Percentiles rank a stretch among this genome's conserved stretches.
phyloP scores from a whole-genome alignment of 371 early-diverging fungal genomes.

The Mortierella sp. region DNA sequence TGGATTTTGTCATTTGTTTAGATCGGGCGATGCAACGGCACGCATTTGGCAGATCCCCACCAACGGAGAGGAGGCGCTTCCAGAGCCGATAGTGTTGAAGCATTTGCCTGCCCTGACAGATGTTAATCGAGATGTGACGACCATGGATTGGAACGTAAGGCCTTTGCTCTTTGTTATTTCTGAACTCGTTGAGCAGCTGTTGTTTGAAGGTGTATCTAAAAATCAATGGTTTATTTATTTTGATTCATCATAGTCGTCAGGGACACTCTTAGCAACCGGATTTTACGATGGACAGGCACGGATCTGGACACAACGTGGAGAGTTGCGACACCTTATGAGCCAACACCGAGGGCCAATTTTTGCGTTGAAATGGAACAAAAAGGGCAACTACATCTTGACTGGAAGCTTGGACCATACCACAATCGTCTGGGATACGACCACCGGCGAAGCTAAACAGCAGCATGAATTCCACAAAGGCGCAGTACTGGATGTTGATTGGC shows the following conservation, averaged over 20 bases:
- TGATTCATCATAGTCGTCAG: constrained; percentile 71
- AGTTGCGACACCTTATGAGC: constrained; percentile 76
- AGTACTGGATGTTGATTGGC: constrained; percentile 95
- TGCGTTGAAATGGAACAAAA: constrained; percentile 89
- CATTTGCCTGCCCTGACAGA: constrained; percentile 70
- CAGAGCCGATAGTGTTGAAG: constrained; percentile 70
- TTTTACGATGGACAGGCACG: constrained; percentile 93
- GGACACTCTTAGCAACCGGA: constrained; percentile 90
- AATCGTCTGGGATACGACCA: constrained; percentile 88
- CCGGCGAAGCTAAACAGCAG: constrained; percentile 84
- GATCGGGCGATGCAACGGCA: constrained; percentile 90
- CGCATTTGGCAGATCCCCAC: constrained; percentile 85
- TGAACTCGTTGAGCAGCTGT: background rate
- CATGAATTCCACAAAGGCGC: constrained; percentile 85
- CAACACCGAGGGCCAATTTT: constrained; percentile 90
- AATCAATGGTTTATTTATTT: background rate
- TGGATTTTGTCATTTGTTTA: constrained; percentile 23
- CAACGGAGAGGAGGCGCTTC: constrained; percentile 43
- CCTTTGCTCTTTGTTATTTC: background rate
- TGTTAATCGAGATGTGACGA: constrained; percentile 81
- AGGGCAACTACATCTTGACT: constrained; percentile 83
- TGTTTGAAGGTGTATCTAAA: background rate
- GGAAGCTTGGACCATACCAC: constrained; percentile 89
- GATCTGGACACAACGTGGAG: constrained; percentile 85
- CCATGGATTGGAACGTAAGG: constrained; percentile 94